phyloP scores from a whole-genome alignment of 2,329 filamentous ascomycete species.

The Cryphonectria naterciae region DNA sequence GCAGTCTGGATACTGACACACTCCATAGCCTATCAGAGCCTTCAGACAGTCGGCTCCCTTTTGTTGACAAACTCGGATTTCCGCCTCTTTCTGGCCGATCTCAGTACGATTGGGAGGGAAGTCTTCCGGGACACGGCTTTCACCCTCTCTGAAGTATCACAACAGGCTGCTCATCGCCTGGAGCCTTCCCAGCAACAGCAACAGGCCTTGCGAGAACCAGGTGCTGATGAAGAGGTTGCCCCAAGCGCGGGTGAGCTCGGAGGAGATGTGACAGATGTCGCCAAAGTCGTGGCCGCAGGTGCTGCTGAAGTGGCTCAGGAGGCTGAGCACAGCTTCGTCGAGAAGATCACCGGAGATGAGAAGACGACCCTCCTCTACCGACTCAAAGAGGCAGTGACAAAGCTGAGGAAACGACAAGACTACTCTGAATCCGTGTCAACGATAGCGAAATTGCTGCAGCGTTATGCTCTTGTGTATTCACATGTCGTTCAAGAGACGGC shows the following conservation, averaged over 20 bases:
- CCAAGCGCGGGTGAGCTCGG: constrained; percentile 68
- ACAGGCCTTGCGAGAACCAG: constrained; percentile 55
- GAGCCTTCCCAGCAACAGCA: constrained; percentile 69
- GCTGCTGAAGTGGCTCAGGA: constrained; percentile 57
- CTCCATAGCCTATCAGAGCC: constrained; percentile 72
- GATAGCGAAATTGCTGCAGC: constrained; percentile 73
- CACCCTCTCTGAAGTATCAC: constrained; percentile 74
- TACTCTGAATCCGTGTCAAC: constrained; percentile 87
- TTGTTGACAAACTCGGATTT: constrained; percentile 90
- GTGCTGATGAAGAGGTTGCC: constrained; percentile 50
- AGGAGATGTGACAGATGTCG: constrained; percentile 58
- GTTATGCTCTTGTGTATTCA: constrained; percentile 79
- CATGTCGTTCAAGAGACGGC: constrained; percentile 70
- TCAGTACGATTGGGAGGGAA: constrained; percentile 77
- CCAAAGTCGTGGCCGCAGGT: constrained; percentile 57
- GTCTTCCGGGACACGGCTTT: constrained; percentile 87
- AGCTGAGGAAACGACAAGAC: constrained; percentile 75
- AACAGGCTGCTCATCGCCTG: constrained; percentile 72
- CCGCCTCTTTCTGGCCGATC: constrained; percentile 79
- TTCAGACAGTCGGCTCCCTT: constrained; percentile 82
- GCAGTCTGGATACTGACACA: constrained; percentile 31
- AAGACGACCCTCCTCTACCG: constrained; percentile 73
- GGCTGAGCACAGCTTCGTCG: constrained; percentile 70
- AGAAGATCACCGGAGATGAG: constrained; percentile 75
- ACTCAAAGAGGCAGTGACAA: constrained; percentile 75